A percentile compares a stretch with the other conserved stretches of the same genome.
These are phyloP conservation scores for Ogataea nonfermentans DNA, from an alignment of 805 yeast genomes.

Conservation along the genomic window DNA sequence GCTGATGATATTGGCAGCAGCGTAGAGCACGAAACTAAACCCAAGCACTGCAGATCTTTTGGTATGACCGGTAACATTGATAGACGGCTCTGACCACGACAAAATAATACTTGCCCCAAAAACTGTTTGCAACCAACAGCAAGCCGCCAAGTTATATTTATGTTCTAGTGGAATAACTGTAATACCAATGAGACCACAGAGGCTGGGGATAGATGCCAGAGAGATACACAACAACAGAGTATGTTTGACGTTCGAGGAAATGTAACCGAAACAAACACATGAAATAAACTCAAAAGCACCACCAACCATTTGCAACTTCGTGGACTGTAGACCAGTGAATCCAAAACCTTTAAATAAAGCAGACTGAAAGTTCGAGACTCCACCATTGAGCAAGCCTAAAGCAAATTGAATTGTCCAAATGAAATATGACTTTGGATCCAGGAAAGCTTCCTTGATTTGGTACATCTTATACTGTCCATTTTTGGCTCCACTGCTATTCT, in stretches of 20 bases:
- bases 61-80: conserved; percentile 47
- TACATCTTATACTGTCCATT: conserved; percentile 25
- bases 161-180: conserved; percentile 41
- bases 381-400: conserved; percentile 29
- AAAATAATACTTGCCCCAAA: conserved; percentile 15
- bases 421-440: conserved; percentile 24
- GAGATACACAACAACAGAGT: conserved; percentile 29
- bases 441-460: conserved; percentile 24
- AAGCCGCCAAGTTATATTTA: conserved; percentile 13
- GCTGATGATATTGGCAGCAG: conserved; percentile 52
- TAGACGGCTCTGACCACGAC: conserved; percentile 24
- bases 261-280: conserved; percentile 3
- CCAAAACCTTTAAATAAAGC: conserved; percentile 19
- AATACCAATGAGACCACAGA: conserved; percentile 39
- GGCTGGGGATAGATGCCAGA: conserved; percentile 39
- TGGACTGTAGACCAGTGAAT: conserved; percentile 9
- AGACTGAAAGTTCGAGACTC: conserved; percentile 29
- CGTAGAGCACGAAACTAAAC: conserved; percentile 42
- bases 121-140: conserved; percentile 10
- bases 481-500: conserved; percentile 31
- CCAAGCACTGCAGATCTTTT: conserved; percentile 48
- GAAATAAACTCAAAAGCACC: conserved; percentile 7
- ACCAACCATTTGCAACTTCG: conserved; percentile 9
- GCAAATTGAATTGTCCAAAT: conserved; percentile 20
- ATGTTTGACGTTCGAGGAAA: conserved; percentile 1